These are phyloP conservation scores for Geotrichum aggregatum DNA, from an alignment of 1,139 yeast genomes.

Conservation along the genomic window DNA sequence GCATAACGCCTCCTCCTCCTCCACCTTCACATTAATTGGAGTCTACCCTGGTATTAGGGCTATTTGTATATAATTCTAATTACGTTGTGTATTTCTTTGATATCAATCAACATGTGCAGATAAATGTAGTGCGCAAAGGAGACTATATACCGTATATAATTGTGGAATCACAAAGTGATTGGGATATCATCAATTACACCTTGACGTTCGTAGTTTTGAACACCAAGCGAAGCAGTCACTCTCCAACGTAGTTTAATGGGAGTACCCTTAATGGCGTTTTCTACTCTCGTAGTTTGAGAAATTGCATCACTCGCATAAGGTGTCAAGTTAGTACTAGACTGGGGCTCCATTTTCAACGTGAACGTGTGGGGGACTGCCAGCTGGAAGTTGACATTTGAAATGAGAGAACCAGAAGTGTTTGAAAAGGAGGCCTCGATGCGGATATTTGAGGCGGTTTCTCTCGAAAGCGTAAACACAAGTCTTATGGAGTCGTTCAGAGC, in stretches of 20 bases:
- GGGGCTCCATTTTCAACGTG: slow-evolving; percentile 63
- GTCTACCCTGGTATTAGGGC: neutral
- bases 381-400: slow-evolving; percentile 58
- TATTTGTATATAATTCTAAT: neutral
- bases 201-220: slow-evolving; percentile 24
- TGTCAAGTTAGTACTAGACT: slow-evolving; percentile 54
- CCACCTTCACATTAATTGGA: slow-evolving; percentile 3
- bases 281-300: slow-evolving; percentile 57
- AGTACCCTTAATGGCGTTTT: slow-evolving; percentile 42
- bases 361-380: slow-evolving; percentile 80
- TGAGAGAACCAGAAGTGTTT: slow-evolving; percentile 42
- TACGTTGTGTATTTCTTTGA: neutral
- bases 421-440: slow-evolving; percentile 48
- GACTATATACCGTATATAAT: neutral
- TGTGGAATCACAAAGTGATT: neutral
- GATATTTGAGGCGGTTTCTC: slow-evolving; percentile 41
- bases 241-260: slow-evolving; percentile 76
- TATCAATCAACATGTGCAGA: neutral
- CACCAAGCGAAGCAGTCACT: slow-evolving; percentile 50
- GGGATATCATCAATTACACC: slow-evolving; percentile 25
- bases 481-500: slow-evolving; percentile 31
- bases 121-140: neutral
- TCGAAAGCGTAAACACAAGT: slow-evolving; percentile 49
- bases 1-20: slow-evolving; percentile 12
- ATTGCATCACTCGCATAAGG: slow-evolving; percentile 53